Evolutionary conservation across 1,139 yeast species (phyloP).

Genomic region (Candida albicans): DNA sequence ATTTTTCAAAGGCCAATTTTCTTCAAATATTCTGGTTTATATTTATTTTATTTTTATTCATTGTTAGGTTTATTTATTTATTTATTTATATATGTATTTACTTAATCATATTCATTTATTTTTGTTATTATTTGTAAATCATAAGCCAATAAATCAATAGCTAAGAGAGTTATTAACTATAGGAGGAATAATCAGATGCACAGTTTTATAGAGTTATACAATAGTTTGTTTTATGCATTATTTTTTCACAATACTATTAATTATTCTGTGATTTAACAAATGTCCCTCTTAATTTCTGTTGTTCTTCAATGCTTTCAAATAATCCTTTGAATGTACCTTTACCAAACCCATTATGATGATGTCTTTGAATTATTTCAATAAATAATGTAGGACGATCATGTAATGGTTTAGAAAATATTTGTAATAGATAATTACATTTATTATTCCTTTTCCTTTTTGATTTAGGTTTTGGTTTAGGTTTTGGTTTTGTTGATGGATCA

Average conservation of each 20-base stretch:
- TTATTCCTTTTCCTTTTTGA: constrained; percentile 23
- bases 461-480: too few relatives aligned
- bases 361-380: constrained; percentile 76
- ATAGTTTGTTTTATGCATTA: too few relatives aligned
- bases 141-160: too few relatives aligned
- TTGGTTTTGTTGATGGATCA: constrained; percentile 45
- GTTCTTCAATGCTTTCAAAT: constrained; percentile 73
- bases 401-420: constrained; percentile 74
- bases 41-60: not conserved
- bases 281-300: constrained; percentile 55
- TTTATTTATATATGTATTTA: not conserved
- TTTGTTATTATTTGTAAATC: too few relatives aligned
- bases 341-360: constrained; percentile 82
- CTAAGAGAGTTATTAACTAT: too few relatives aligned
- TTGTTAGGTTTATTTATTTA: not conserved
- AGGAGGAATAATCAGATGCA: too few relatives aligned
- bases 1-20: not conserved
- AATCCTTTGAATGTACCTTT: constrained; percentile 83
- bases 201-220: too few relatives aligned
- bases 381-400: constrained; percentile 80
- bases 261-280: constrained; percentile 17
- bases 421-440: constrained; percentile 64
- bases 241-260: too few relatives aligned
- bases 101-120: not conserved
- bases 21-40: not conserved